Percentiles rank a stretch among this genome's conserved stretches.
phyloP scores from a whole-genome alignment of 352 stramenopile genomes.

The Pseudoperonospora humuli region DNA sequence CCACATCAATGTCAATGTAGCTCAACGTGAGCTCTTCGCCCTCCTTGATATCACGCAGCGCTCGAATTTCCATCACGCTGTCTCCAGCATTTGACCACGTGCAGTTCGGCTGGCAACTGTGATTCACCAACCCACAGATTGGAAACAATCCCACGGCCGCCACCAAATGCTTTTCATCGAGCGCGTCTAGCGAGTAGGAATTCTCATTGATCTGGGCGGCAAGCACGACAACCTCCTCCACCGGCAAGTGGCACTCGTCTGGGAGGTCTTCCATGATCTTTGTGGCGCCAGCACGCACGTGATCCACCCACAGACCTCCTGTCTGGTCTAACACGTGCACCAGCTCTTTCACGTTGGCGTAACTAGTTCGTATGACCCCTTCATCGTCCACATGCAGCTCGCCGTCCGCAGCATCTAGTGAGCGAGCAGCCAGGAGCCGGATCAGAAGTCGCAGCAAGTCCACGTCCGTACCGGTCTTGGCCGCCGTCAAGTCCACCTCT shows the following conservation, averaged over 20 bases:
- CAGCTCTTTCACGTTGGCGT: conserved; percentile 30
- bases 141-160: conserved; percentile 38
- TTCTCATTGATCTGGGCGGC: conserved; percentile 51
- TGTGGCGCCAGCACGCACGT: conserved; percentile 24
- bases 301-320: conserved; percentile 19
- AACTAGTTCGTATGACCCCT: conserved; percentile 18
- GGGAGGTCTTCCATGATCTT: conserved; percentile 30
- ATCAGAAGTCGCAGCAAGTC: conserved; percentile 38
- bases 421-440: conserved; percentile 27
- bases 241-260: conserved; percentile 27
- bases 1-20: conserved; percentile 45
- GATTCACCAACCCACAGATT: conserved; percentile 38
- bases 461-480: conserved; percentile 31
- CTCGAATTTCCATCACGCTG: conserved; percentile 28
- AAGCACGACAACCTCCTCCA: conserved; percentile 36
- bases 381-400: conserved; percentile 16
- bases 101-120: conserved; percentile 42
- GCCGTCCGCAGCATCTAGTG: conserved; percentile 13
- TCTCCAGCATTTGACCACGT: conserved; percentile 39
- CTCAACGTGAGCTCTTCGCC: conserved; percentile 39
- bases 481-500: conserved; percentile 33
- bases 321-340: conserved; percentile 31
- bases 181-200: conserved; percentile 34
- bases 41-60: conserved; percentile 29
- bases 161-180: conserved; percentile 30